These are phyloP conservation scores for Trichoderma oligosporum DNA, from an alignment of 2,329 filamentous ascomycete genomes.

Conservation along the genomic window DNA sequence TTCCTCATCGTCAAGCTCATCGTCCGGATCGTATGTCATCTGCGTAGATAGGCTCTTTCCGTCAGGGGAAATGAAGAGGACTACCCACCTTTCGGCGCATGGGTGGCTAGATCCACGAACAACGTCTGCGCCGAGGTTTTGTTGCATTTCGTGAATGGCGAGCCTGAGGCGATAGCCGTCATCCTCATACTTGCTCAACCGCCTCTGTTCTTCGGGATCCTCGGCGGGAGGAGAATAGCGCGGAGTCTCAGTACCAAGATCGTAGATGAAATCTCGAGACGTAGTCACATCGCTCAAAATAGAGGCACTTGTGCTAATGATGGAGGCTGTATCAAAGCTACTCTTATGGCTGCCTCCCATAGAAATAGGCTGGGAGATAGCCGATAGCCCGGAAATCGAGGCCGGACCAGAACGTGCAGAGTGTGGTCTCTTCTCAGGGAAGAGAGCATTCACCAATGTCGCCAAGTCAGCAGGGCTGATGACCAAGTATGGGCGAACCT, in stretches of 20 bases:
- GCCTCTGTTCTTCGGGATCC: conserved; percentile 43
- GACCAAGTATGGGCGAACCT: conserved; percentile 76
- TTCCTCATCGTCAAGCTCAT: conserved; percentile 63
- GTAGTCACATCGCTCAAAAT: conserved; percentile 67
- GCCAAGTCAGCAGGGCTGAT: conserved; percentile 75
- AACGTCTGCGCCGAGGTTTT: conserved; percentile 60
- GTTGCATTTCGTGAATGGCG: conserved; percentile 67
- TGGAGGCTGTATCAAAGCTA: conserved; percentile 63
- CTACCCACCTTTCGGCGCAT: conserved; percentile 77
- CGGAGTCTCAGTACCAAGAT: conserved; percentile 46
- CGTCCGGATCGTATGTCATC: conserved; percentile 68
- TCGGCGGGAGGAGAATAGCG: conserved; percentile 53
- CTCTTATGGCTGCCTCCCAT: conserved; percentile 51
- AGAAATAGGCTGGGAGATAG: conserved; percentile 63
- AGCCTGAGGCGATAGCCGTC: conserved; percentile 62
- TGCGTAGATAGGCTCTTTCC: conserved; percentile 65
- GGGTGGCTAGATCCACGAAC: conserved; percentile 69
- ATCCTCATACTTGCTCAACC: conserved; percentile 55
- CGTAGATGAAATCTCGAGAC: conserved; percentile 62
- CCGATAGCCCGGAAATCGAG: conserved; percentile 65
- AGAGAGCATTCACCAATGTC: conserved; percentile 77
- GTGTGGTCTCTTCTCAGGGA: conserved; percentile 66
- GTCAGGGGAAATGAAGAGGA: conserved; percentile 72
- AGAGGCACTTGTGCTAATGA: conserved; percentile 69
- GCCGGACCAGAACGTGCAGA: conserved; percentile 64